A percentile compares a stretch with the other conserved stretches of the same genome.
phyloP scores from a whole-genome alignment of 2,329 filamentous ascomycete genomes.

The Macrophomina phaseolina region DNA sequence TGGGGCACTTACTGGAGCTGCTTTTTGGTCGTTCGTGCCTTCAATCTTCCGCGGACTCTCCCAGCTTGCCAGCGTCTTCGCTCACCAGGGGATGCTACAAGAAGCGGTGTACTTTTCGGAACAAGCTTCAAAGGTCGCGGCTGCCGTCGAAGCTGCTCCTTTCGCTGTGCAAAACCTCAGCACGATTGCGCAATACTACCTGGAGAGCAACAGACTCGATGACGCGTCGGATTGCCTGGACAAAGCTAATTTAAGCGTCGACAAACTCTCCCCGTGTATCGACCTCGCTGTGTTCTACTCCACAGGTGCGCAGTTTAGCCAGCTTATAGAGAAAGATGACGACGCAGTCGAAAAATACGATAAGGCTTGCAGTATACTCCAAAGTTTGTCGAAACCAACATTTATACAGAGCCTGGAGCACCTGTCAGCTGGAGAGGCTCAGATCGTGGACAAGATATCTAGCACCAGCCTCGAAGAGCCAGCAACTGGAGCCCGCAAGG shows the following conservation, averaged over 20 bases:
- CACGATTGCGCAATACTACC: constrained; percentile 56
- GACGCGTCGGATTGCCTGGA: constrained; percentile 59
- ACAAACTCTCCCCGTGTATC: constrained; percentile 57
- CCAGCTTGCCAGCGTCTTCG: constrained; percentile 78
- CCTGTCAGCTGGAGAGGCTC: constrained; percentile 38
- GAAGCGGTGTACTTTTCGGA: constrained; percentile 90
- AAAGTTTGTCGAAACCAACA: constrained; percentile 46
- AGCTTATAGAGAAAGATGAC: constrained; percentile 53
- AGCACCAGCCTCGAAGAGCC: constrained; percentile 44
- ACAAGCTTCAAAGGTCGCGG: constrained; percentile 78
- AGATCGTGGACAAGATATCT: constrained; percentile 51
- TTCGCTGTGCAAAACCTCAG: constrained; percentile 52
- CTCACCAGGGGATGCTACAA: constrained; percentile 82
- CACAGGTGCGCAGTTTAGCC: constrained; percentile 56
- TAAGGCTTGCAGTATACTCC: constrained; percentile 54
- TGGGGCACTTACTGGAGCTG: constrained; percentile 62
- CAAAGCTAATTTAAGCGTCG: constrained; percentile 54
- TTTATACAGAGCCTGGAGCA: constrained; percentile 38
- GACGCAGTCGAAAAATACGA: constrained; percentile 57
- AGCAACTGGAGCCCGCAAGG: constrained; percentile 19
- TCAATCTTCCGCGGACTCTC: constrained; percentile 74
- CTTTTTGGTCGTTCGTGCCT: constrained; percentile 80
- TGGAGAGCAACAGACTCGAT: constrained; percentile 55
- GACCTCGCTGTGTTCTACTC: constrained; percentile 58
- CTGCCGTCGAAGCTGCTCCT: constrained; percentile 67